Conservation (phyloP, 805 yeast genomes). For the Barnettozyma salicaria region DNA sequence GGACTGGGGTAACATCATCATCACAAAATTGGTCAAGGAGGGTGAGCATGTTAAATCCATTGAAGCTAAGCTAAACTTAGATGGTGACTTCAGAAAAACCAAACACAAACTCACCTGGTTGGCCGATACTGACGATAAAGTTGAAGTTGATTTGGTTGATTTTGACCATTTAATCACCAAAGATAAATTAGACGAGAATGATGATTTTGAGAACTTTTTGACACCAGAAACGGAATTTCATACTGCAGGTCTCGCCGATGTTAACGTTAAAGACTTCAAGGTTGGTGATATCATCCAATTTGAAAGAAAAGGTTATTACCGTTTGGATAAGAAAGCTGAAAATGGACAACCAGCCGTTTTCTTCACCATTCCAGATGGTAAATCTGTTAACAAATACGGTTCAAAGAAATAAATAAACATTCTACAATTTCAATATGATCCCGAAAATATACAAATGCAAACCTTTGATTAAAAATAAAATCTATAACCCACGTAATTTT, state of each 20-base stretch:
- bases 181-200: slow-evolving; percentile 92
- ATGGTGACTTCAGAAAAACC: slow-evolving; percentile 96
- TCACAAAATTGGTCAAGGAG: slow-evolving; percentile 62
- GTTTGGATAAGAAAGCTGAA: slow-evolving; percentile 56
- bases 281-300: slow-evolving; percentile 88
- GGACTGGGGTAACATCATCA: slow-evolving; percentile 97
- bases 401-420: slow-evolving; percentile 43
- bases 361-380: slow-evolving; percentile 96
- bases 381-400: slow-evolving; percentile 70
- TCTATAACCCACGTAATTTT: not conserved
- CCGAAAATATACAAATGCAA: not conserved
- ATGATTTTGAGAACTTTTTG: slow-evolving; percentile 84
- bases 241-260: slow-evolving; percentile 70
- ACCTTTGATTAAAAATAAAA: too few relatives aligned
- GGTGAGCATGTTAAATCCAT: slow-evolving; percentile 54
- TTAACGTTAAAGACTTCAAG: slow-evolving; percentile 68
- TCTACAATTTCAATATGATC: not conserved
- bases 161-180: slow-evolving; percentile 93
- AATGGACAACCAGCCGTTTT: slow-evolving; percentile 65
- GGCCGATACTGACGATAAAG: slow-evolving; percentile 70
- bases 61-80: slow-evolving; percentile 77
- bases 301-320: slow-evolving; percentile 95
- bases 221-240: slow-evolving; percentile 86
- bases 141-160: slow-evolving; percentile 74
- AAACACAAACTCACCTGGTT: slow-evolving; percentile 94